phyloP scores from a whole-genome alignment of 768 basidiomycete species.

The Favolaschia claudopus region DNA sequence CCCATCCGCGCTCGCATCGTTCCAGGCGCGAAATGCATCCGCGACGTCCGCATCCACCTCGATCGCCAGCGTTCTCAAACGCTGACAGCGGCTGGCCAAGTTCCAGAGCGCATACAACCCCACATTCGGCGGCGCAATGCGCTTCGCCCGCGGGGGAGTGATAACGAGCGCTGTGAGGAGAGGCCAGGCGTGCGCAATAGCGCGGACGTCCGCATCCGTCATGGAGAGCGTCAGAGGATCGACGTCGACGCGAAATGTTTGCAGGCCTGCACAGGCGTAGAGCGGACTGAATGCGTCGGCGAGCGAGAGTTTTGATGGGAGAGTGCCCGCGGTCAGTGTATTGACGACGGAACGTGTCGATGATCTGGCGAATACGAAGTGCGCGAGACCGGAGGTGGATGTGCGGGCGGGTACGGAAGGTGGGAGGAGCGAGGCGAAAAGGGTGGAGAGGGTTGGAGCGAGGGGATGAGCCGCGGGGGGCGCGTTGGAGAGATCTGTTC shows the following conservation, averaged over 20 bases:
- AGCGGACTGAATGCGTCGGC: conserved; percentile 19
- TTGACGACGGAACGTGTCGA: background rate
- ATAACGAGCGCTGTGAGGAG: conserved; percentile 2
- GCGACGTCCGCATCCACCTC: conserved; percentile 20
- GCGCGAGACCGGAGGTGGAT: conserved; percentile 6
- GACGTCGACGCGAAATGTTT: conserved; percentile 23
- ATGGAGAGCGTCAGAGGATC: conserved; percentile 7
- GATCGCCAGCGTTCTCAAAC: conserved; percentile 9
- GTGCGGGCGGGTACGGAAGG: conserved; percentile 7
- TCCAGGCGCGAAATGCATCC: background rate
- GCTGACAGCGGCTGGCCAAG: conserved; percentile 15
- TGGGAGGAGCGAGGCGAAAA: conserved; percentile 14
- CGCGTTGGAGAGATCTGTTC: background rate
- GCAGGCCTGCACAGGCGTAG: conserved; percentile 13
- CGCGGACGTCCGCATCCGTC: conserved; percentile 15
- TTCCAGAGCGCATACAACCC: conserved; percentile 21
- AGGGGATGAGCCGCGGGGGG: no score
- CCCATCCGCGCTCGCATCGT: background rate
- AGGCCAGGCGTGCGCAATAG: conserved; percentile 25
- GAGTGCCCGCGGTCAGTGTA: background rate
- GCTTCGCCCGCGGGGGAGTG: conserved; percentile 3
- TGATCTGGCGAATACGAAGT: conserved; percentile 17
- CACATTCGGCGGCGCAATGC: background rate
- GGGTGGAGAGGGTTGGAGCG: background rate
- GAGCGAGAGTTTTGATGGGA: no score